Base-by-base conservation (phyloP, 140 eudicot species). In the Bidens hawaiensis region DNA sequence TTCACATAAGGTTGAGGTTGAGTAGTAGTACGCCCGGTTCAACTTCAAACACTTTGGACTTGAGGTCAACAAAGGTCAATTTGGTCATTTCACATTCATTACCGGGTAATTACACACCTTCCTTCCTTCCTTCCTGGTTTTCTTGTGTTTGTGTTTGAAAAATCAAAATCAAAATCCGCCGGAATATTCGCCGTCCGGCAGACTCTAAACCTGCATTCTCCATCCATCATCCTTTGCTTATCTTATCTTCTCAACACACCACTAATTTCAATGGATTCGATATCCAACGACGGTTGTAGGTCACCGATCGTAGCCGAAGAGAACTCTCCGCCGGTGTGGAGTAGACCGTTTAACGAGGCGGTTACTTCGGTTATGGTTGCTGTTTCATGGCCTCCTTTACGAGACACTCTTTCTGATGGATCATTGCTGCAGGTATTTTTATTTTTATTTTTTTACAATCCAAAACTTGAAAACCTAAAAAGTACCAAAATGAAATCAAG, bases 361-460 rank as follows among this genome's bases (percentile, higher is more conserved):
- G 79, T 71, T 28, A 69, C 81, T 58, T 81, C 79, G 16, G 95
- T 85, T 23, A 89, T 89, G 91, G 97, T 80, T 21, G 87, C 88
- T 1, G 84, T 53, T 13, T 71, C 81, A n/a, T 89, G 97, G 97
- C 97, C 97, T 43, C 81, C 91, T 60, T 73, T 89, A 6, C 83
- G 84, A 1, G 86, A 79, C 25, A 71, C 82, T 16, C 71, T 81
- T 22, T 65, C 87, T 0, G 84, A 81, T 22, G 84, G 82, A 67
- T 68, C 86, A n/a, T 17, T 46, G 28, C 14, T 58, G 27, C 58
- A 75, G 34, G 48, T 64, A 9, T 27, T 80, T 17, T 21, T 22
- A 14, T 36, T 34, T 7, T 22, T 7, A 5, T 12, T 36, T 63
- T n/a, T n/a, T n/a, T n/a, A n/a, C n/a, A n/a, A n/a, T n/a, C n/a